Percentiles rank a stretch among this genome's conserved stretches.
Evolutionary conservation across 176 grass and related monocot species (phyloP).

Genomic region (Carex pumila): DNA sequence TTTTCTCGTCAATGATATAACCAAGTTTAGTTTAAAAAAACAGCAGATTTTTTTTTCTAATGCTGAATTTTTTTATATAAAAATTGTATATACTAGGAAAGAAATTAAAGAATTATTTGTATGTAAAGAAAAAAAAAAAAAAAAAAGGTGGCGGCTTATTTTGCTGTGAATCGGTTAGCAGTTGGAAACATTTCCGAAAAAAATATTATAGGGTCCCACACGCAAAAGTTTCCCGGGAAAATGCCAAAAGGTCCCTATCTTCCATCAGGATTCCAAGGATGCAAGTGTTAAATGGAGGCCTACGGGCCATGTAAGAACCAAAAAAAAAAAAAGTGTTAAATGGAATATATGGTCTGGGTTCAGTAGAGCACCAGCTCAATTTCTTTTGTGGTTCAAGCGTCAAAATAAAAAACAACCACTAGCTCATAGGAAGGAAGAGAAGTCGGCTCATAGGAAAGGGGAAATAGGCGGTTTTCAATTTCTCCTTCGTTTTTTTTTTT

Average conservation of each 20-base stretch:
- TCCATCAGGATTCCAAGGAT: background rate
- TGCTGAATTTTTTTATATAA: no score
- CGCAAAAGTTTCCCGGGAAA: background rate
- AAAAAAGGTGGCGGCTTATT: background rate
- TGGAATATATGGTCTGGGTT: slow-evolving; percentile 16
- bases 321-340: no score
- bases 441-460: no score
- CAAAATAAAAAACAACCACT: background rate
- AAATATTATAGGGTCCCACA: background rate
- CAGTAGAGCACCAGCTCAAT: background rate
- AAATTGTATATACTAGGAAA: background rate
- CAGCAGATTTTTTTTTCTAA: background rate
- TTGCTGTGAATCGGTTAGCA: background rate
- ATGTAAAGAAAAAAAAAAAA: background rate
- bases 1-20: background rate
- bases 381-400: background rate
- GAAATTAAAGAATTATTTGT: background rate
- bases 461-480: no score
- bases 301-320: no score
- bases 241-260: slow-evolving; percentile 12
- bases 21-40: background rate
- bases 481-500: no score
- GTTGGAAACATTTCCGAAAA: background rate
- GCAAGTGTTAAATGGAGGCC: background rate
- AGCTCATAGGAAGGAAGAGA: background rate